Evolutionary conservation across 2,329 filamentous ascomycete genomes (phyloP).

Genomic region (Cladosporium sp.): DNA sequence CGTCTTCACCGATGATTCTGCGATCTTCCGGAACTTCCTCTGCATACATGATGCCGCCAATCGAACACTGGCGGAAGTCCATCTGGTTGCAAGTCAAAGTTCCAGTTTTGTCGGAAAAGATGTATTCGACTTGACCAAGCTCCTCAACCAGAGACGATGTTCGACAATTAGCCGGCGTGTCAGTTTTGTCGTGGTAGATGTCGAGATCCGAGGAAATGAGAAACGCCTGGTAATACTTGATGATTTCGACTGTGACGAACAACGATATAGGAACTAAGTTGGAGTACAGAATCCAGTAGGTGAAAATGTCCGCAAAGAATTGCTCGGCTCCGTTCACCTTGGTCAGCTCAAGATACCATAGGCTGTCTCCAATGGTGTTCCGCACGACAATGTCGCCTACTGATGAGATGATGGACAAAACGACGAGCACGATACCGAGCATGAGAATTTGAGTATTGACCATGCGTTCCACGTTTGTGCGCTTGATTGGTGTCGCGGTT

Average conservation of each 20-base stretch:
- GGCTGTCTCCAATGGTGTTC: constrained; percentile 59
- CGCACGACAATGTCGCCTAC: constrained; percentile 85
- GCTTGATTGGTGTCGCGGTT: constrained; percentile 94
- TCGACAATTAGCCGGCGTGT: constrained; percentile 92
- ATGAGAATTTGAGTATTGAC: constrained; percentile 92
- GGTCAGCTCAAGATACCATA: constrained; percentile 72
- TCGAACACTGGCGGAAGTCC: constrained; percentile 96
- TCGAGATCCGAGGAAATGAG: constrained; percentile 97
- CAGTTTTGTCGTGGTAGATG: constrained; percentile 94
- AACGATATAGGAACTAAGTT: constrained; percentile 95
- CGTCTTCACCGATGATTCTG: constrained; percentile 71
- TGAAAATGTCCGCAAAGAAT: constrained; percentile 92
- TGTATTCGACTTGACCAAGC: constrained; percentile 95
- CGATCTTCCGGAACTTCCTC: constrained; percentile 91
- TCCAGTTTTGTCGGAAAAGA: constrained; percentile 97
- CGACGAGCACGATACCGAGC: constrained; percentile 79
- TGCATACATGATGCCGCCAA: constrained; percentile 90
- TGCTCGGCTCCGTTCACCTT: constrained; percentile 68
- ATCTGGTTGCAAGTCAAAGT: constrained; percentile 98
- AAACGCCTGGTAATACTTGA: constrained; percentile 98
- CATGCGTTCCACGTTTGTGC: constrained; percentile 90
- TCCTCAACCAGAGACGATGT: constrained; percentile 97
- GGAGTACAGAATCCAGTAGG: constrained; percentile 97
- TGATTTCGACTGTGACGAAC: constrained; percentile 94
- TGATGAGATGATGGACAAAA: constrained; percentile 84